phyloP scores from a whole-genome alignment of 208 protist genomes.

The Novymonas esmeraldas region DNA sequence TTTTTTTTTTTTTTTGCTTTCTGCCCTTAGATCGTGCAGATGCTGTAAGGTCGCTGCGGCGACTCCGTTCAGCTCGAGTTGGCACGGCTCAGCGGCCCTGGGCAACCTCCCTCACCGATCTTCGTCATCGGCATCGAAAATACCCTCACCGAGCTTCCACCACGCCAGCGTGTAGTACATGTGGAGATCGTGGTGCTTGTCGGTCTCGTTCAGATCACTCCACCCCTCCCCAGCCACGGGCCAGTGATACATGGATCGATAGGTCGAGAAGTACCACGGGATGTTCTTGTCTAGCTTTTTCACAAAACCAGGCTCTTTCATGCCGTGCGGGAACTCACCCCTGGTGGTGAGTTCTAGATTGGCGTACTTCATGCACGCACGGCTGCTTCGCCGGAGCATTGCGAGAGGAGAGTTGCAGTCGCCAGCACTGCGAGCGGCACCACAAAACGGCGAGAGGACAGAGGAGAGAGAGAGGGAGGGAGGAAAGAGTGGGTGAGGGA shows the following conservation, averaged over 20 bases:
- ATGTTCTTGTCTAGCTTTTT: slow-evolving; percentile 92
- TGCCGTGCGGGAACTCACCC: slow-evolving; percentile 91
- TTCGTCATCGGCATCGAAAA: slow-evolving; percentile 86
- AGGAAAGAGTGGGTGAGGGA: too few relatives aligned
- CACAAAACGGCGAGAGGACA: too few relatives aligned
- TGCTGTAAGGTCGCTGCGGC: too few relatives aligned
- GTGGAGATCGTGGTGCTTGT: slow-evolving; percentile 89
- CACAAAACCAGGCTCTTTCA: slow-evolving; percentile 88
- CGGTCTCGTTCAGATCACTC: slow-evolving; percentile 83
- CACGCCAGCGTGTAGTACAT: slow-evolving; percentile 93
- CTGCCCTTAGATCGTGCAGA: too few relatives aligned
- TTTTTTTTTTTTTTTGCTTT: too few relatives aligned
- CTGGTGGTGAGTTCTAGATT: slow-evolving; percentile 86
- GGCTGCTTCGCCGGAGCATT: slow-evolving; percentile 55
- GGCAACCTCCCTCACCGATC: slow-evolving; percentile 61
- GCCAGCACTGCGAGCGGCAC: too few relatives aligned
- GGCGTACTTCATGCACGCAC: slow-evolving; percentile 78
- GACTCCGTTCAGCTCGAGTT: too few relatives aligned
- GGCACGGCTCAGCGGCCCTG: too few relatives aligned
- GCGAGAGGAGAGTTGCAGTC: too few relatives aligned
- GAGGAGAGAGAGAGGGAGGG: too few relatives aligned
- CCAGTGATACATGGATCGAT: slow-evolving; percentile 92
- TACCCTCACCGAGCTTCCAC: slow-evolving; percentile 91
- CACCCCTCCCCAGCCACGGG: slow-evolving; percentile 85
- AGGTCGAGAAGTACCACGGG: slow-evolving; percentile 92